Base-by-base conservation (phyloP, 2,329 filamentous ascomycete genomes). In the Fusarium hainanense region DNA sequence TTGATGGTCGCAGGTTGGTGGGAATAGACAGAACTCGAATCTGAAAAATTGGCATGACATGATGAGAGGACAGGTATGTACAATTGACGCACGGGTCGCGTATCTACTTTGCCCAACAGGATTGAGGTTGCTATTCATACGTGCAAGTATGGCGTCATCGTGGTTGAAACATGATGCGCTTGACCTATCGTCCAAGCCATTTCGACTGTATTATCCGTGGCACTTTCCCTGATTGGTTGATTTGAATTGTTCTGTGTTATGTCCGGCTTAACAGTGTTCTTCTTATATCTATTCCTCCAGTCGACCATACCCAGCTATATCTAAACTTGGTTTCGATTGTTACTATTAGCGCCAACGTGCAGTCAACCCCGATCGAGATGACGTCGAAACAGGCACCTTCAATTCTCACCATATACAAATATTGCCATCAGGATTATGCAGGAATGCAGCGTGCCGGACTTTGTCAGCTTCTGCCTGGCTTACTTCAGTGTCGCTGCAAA, bases 161-260 rank as follows among this genome's bases (percentile, higher is more conserved):
- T 63, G 37, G 49, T 49, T 49, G 1, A 55, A 63, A 6, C 25
- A 46, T 63, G 58, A 63, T 63, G 60, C 11, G 2, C 9, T 44
- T 27, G 3, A 23, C 8, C 5, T 9, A 7, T 20, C 21, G 21
- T 20, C 6, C 28, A 28, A 11, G 10, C 10, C 10, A 28, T 28
- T 28, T 10, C 28, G 8, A n/a, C n/a, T 9, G 7, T 6, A 13
- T 6, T 7, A 18, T 7, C 28, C 2, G 9, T 12, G 14, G 4
- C 13, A 1, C 7, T 9, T 3, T 12, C 13, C 13, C 10, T 10
- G n/a, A 34, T 34, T 23, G n/a, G 28, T 16, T 2, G 7, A 23
- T 25, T 16, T 12, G 13, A 2, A 4, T 2, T 21, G 2, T 30
- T 30, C 7, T 30, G 28, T 30, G 12, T 48, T 7, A 21, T 48